A percentile compares a stretch with the other conserved stretches of the same genome.
phyloP scores from a whole-genome alignment of 148 eudicot genomes.

The Fagopyrum tataricum region DNA sequence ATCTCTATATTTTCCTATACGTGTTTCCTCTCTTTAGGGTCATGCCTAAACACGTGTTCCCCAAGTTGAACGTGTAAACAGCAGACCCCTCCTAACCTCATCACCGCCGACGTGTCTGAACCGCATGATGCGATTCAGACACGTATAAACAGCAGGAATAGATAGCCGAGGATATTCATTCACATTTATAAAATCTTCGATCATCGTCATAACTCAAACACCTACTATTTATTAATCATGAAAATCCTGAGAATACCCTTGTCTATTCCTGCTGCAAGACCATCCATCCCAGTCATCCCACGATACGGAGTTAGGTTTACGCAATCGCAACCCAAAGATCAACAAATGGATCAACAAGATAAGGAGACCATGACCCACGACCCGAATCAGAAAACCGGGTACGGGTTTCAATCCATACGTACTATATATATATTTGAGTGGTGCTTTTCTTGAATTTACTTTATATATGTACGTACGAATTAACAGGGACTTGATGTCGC shows the following conservation, averaged over 20 bases:
- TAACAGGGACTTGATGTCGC: constrained; percentile 47
- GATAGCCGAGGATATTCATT: too few species aligned
- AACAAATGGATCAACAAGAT: not conserved
- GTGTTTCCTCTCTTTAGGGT: not conserved
- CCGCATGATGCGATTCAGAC: not conserved
- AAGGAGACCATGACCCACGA: not conserved
- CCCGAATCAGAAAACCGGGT: not conserved
- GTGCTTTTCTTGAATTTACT: not conserved
- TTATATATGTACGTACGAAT: not conserved
- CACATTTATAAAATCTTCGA: not conserved
- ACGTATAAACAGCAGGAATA: too few species aligned
- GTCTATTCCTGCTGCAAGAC: too few species aligned
- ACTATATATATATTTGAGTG: not conserved
- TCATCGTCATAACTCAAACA: not conserved
- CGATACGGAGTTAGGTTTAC: not conserved
- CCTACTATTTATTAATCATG: not conserved
- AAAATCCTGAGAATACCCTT: not conserved
- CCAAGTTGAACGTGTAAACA: not conserved
- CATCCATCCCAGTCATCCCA: too few species aligned
- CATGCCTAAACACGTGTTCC: not conserved
- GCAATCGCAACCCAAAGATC: not conserved
- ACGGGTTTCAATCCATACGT: not conserved
- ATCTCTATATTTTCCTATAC: too few species aligned
- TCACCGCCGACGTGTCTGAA: not conserved
- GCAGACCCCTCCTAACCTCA: not conserved